These are phyloP conservation scores for Conticribra weissflogii DNA, from an alignment of 108 stramenopile genomes.

Conservation along the genomic window DNA sequence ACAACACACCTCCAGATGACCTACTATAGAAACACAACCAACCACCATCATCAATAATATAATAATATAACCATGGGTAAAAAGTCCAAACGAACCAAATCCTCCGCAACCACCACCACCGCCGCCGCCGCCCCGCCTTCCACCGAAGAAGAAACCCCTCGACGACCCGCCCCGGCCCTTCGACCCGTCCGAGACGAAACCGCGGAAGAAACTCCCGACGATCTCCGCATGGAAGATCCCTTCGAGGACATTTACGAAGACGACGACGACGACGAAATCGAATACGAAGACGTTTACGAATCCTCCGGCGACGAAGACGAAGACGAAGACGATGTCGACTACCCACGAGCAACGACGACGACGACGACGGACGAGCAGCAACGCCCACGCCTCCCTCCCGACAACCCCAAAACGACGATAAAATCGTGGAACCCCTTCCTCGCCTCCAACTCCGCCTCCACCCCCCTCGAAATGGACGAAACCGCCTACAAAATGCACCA, in stretches of 20 bases:
- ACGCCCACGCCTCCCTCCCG: neutral
- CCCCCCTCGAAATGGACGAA: constrained; percentile 93
- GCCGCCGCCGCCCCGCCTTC: constrained; percentile 19
- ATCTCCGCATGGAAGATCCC: constrained; percentile 81
- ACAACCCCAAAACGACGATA: constrained; percentile 11
- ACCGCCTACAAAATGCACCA: constrained; percentile 98
- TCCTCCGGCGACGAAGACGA: constrained; percentile 53
- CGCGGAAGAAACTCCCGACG: constrained; percentile 63
- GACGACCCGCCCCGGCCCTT: constrained; percentile 17
- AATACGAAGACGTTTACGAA: constrained; percentile 63
- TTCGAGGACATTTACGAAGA: constrained; percentile 79
- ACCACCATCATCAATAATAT: neutral
- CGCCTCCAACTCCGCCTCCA: constrained; percentile 24
- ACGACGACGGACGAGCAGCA: constrained; percentile 18
- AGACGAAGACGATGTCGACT: constrained; percentile 48
- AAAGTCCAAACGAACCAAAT: constrained; percentile 59
- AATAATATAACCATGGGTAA: constrained; percentile 56
- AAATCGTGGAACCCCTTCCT: constrained; percentile 42
- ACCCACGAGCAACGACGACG: constrained; percentile 13
- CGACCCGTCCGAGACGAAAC: constrained; percentile 14
- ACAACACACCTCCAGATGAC: neutral
- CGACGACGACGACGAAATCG: constrained; percentile 63
- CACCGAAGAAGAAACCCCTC: constrained; percentile 1
- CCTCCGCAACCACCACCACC: constrained; percentile 2
- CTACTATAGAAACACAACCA: neutral